phyloP scores from a whole-genome alignment of 1,284 basidiomycete genomes.

The Phylloporus gajari region DNA sequence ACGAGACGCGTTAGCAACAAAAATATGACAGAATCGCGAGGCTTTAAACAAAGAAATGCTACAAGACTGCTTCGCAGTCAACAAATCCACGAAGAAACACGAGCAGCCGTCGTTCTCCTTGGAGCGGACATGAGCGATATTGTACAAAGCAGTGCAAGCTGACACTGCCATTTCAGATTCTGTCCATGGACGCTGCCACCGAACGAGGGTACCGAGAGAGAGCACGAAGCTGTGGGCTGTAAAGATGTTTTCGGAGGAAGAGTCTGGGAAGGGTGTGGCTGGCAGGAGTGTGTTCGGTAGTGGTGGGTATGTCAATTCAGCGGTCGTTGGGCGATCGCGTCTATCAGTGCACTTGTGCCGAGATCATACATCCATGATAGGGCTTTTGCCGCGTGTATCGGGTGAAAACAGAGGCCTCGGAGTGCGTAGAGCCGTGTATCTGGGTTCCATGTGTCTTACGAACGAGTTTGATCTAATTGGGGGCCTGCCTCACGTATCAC shows the following conservation, averaged over 20 bases:
- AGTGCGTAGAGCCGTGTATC: too few relatives aligned
- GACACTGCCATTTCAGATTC: constrained; percentile 35
- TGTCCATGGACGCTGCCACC: constrained; percentile 67
- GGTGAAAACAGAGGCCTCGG: too few relatives aligned
- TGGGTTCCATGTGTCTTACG: too few relatives aligned
- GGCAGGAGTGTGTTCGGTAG: constrained; percentile 47
- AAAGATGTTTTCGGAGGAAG: constrained; percentile 77
- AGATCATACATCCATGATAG: background rate
- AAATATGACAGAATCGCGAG: constrained; percentile 1
- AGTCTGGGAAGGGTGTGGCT: constrained; percentile 82
- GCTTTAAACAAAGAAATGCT: constrained; percentile 1
- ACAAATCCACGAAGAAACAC: background rate
- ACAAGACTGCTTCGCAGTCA: constrained; percentile 1
- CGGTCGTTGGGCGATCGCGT: background rate
- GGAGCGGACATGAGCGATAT: background rate
- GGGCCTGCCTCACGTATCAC: too few relatives aligned
- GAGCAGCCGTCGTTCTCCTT: background rate
- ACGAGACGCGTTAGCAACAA: constrained; percentile 27
- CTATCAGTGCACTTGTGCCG: background rate
- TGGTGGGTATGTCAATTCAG: constrained; percentile 3
- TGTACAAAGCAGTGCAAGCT: constrained; percentile 14
- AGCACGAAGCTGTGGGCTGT: constrained; percentile 77
- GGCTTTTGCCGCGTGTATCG: too few relatives aligned
- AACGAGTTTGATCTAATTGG: too few relatives aligned
- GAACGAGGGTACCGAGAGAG: constrained; percentile 72